These are phyloP conservation scores for Diaporthe amygdali DNA, from an alignment of 2,329 filamentous ascomycete genomes.

Conservation along the genomic window DNA sequence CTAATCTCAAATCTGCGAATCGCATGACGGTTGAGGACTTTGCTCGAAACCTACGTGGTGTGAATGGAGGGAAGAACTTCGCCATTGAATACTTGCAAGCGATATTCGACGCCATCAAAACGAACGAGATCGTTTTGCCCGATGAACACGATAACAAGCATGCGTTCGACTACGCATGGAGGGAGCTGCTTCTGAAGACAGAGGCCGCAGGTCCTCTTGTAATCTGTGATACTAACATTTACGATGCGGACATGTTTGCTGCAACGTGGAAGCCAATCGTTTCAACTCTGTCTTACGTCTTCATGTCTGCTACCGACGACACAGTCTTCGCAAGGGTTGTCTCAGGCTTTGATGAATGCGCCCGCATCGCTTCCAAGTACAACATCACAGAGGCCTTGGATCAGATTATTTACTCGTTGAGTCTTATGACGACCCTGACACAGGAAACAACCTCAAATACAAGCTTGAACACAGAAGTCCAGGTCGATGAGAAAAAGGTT, in stretches of 20 bases:
- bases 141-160: slow-evolving; percentile 97
- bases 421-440: slow-evolving; percentile 87
- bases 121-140: slow-evolving; percentile 93
- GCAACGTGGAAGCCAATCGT: slow-evolving; percentile 95
- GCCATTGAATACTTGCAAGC: slow-evolving; percentile 79
- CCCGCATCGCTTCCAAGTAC: slow-evolving; percentile 87
- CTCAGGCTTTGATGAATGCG: slow-evolving; percentile 94
- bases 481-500: slow-evolving; percentile 87
- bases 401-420: slow-evolving; percentile 88
- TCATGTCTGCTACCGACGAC: slow-evolving; percentile 98
- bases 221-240: slow-evolving; percentile 89
- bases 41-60: slow-evolving; percentile 84
- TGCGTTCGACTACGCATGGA: slow-evolving; percentile 97
- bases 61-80: slow-evolving; percentile 87
- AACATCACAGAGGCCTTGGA: slow-evolving; percentile 85
- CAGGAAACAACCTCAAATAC: slow-evolving; percentile 81
- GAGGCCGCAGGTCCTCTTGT: slow-evolving; percentile 75
- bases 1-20: slow-evolving; percentile 78
- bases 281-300: slow-evolving; percentile 94
- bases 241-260: slow-evolving; percentile 96
- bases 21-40: slow-evolving; percentile 89
- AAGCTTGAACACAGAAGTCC: slow-evolving; percentile 90
- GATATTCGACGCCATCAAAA: slow-evolving; percentile 90
- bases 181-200: slow-evolving; percentile 87
- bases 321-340: slow-evolving; percentile 93